Percentiles rank a stretch among this genome's conserved stretches.
phyloP scores from a whole-genome alignment of 2,329 filamentous ascomycete genomes.

The Colletotrichum liriopes region DNA sequence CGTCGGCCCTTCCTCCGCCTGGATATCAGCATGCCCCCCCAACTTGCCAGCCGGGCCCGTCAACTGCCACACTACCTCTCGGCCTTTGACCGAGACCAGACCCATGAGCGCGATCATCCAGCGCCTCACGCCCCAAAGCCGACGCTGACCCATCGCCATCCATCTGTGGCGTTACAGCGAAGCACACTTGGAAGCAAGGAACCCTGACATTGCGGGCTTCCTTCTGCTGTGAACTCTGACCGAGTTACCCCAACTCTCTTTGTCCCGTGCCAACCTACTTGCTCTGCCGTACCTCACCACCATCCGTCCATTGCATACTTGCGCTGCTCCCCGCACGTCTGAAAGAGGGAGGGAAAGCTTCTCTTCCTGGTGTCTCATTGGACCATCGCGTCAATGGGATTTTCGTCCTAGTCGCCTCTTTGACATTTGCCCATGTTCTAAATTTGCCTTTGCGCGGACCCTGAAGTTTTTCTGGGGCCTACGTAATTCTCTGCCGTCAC shows the following conservation, averaged over 20 bases:
- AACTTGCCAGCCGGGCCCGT: constrained; percentile 19
- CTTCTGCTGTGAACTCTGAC: constrained; percentile 12
- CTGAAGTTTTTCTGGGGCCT: constrained; percentile 11
- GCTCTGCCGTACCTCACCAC: neutral
- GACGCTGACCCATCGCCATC: constrained; percentile 19
- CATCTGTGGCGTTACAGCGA: constrained; percentile 36
- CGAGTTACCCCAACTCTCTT: constrained; percentile 9
- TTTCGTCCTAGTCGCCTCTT: constrained; percentile 4
- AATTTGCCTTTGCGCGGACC: constrained; percentile 24
- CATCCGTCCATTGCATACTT: constrained; percentile 2
- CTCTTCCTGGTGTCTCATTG: constrained; percentile 13
- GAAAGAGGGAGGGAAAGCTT: constrained; percentile 4
- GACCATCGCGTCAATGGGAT: constrained; percentile 24
- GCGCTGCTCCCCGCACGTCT: constrained; percentile 17
- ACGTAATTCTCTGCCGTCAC: neutral
- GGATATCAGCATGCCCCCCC: neutral
- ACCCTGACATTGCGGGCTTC: constrained; percentile 22
- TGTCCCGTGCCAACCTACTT: neutral
- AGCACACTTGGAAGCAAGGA: constrained; percentile 24
- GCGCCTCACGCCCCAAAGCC: constrained; percentile 28
- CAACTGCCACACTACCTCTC: constrained; percentile 29
- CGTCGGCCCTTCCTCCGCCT: constrained; percentile 1
- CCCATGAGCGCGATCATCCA: constrained; percentile 24
- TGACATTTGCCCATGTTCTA: constrained; percentile 28
- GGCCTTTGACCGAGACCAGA: constrained; percentile 35